Percentiles rank a stretch among this genome's conserved stretches.
Conservation (phyloP, 2,329 filamentous ascomycete genomes). For the Fusarium nygamai region DNA sequence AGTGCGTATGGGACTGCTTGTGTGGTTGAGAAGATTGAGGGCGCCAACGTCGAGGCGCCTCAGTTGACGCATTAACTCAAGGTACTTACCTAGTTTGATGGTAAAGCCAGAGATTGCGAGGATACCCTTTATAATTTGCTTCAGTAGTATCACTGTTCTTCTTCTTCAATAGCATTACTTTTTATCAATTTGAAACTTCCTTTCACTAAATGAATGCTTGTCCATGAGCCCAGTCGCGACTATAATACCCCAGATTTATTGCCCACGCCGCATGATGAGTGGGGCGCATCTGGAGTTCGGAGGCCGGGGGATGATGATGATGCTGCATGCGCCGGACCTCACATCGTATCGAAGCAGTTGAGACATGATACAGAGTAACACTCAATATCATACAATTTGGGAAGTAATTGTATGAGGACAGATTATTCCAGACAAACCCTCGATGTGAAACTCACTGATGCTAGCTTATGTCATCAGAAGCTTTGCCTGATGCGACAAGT, state of each 20-base stretch:
- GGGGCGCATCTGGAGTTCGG: slow-evolving; percentile 4
- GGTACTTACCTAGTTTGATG: background rate
- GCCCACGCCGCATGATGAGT: background rate
- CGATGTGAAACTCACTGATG: background rate
- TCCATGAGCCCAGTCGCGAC: background rate
- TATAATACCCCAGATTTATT: background rate
- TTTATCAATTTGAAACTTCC: background rate
- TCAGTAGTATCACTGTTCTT: background rate
- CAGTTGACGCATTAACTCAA: slow-evolving; percentile 34
- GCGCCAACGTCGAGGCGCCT: slow-evolving; percentile 36
- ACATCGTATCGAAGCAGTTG: background rate
- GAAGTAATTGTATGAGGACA: background rate
- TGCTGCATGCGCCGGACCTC: background rate
- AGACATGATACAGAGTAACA: too few species aligned
- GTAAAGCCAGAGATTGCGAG: background rate
- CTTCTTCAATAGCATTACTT: background rate
- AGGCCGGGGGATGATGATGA: background rate
- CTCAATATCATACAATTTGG: background rate
- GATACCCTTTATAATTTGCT: background rate
- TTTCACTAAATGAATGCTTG: background rate
- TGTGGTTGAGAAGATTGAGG: slow-evolving; percentile 65
- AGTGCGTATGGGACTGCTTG: slow-evolving; percentile 70
- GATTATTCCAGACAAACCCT: background rate
- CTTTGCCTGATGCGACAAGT: slow-evolving; percentile 28
- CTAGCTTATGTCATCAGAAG: slow-evolving; percentile 40